Evolutionary conservation across 345 rosid species (phyloP), one percentile per base, ranked within the genome.

Genomic region (Citrus australasica): DNA sequence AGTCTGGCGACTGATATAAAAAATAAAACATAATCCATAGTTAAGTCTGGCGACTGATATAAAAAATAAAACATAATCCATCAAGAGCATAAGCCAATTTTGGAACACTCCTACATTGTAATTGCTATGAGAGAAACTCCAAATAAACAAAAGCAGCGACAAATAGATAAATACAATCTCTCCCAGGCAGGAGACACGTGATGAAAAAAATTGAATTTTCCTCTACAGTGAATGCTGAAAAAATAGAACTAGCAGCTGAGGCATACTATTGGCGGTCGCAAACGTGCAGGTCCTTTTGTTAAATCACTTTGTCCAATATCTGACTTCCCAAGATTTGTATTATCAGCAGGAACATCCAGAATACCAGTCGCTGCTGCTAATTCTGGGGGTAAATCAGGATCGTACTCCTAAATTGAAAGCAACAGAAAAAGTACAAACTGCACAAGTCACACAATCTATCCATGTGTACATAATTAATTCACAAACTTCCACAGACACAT

Each of bases 331-430:
- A 86, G 55, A 86, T 82, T 89, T 73, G 86, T 81, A 88, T 80
- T 85, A 66, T 81, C 96, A 85, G 82, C 86, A 74, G 89, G 76
- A 84, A 75, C 81, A 82, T 88, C 98, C 84, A 87, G 95, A 27
- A 84, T 79, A 16, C 97, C 97, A 51, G 97, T 81, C 38, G 98
- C 99, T 78, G 98, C 99, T 75, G 94, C 99, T 81, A 97, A 88
- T 87, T 97, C 99, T 58, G 98, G 98, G 53, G 99, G 99, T 76
- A 97, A 82, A 83, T 97, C 98, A 58, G 98, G 99, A 89, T 97
- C 99, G 71, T 85, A 97, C 64, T 91, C 95, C 99, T 97, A 79
- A 73, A 75, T 82, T 69, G 70, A 72, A 81, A 71, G 46, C 81
- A 75, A 35, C 60, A 55, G 10, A 76, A 51, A 77, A 55, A 81